These are phyloP conservation scores for Lolium rigidum DNA, from an alignment of 176 grass and related monocot species.

Conservation along the genomic window DNA sequence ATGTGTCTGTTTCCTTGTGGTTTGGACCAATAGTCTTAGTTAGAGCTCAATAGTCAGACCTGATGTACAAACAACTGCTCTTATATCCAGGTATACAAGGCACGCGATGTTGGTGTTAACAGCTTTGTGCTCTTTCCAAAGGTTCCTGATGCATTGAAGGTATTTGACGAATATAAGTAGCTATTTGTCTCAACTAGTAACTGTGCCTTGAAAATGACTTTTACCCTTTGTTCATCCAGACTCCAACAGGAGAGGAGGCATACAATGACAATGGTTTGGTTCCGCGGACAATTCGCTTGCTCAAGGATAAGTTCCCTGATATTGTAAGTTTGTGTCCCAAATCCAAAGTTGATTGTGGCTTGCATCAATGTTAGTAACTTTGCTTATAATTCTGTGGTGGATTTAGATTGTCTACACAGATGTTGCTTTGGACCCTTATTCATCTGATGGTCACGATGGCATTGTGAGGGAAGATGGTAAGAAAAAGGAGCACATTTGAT, in stretches of 20 bases:
- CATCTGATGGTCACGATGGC: conserved; percentile 98
- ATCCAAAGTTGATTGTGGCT: not conserved
- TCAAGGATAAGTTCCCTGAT: conserved; percentile 95
- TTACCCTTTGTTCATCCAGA: conserved; percentile 43
- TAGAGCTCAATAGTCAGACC: not conserved
- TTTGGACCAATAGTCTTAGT: no score
- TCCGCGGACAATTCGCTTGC: conserved; percentile 79
- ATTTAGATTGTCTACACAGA: conserved; percentile 92
- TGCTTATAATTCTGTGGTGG: not conserved
- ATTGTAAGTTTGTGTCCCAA: conserved; percentile 66
- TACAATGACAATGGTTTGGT: conserved; percentile 96
- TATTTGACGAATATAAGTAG: conserved; percentile 35
- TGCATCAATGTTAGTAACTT: not conserved
- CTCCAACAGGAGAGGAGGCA: conserved; percentile 83
- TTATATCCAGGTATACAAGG: conserved; percentile 82
- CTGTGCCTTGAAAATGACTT: conserved; percentile 30
- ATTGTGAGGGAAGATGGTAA: conserved; percentile 99
- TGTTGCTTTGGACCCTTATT: conserved; percentile 97
- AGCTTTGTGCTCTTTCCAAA: conserved; percentile 97
- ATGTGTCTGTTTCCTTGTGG: no score
- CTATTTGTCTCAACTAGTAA: conserved; percentile 3
- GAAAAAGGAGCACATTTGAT: conserved; percentile 12
- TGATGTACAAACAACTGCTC: not conserved
- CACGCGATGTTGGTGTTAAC: conserved; percentile 91
- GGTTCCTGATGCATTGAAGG: conserved; percentile 97